Evolutionary conservation across 225 moss, liverwort and hornwort species (phyloP), one percentile per base, ranked within the genome.

Genomic region (Anthoceros angustus): DNA sequence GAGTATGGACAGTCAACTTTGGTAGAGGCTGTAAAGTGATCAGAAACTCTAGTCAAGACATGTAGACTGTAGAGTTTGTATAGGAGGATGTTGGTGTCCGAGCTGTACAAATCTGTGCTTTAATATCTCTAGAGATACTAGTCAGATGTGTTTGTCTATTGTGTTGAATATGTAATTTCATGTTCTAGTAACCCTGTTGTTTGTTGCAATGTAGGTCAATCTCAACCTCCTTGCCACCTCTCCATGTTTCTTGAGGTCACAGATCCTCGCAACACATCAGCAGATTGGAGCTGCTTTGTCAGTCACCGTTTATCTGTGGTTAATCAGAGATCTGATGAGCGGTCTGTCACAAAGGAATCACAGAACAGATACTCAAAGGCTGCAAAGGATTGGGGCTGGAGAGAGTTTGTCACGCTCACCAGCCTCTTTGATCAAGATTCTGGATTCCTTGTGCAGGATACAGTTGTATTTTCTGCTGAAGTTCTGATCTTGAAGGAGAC

Each of bases 161-260:
- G 2, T 32, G 32, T 32, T 1, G 4, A n/a, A 10, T 26, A 10
- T 55, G 18, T 12, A n/a, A 32, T 14, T 62, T 10, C 5, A 20
- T 12, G 7, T 7, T 69, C 12, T 46, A 0, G 12, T 46, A 63
- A 24, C 65, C 41, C 69, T 42, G 25, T 80, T 73, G 64, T 66
- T 71, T 72, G 63, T 74, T 65, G 68, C 71, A 55, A 55, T 55
- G 42, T 80, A 99, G 98, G 98, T 61, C 98, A 99, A 72, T 99
- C 98, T 41, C 98, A 99, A 79, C 98, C 98, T 45, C 98, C 98
- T 38, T 99, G 98, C 73, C 92, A 92, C 69, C 75, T 99, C 25
- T 99, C 98, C 45, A 99, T 99, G 98, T 99, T 99, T 68, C 84
- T 99, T 68, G 98, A 99, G 81, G 98, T 92, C 67, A 99, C 98